Base-by-base conservation (phyloP, 345 rosid genomes). In the Syzygium aromaticum region DNA sequence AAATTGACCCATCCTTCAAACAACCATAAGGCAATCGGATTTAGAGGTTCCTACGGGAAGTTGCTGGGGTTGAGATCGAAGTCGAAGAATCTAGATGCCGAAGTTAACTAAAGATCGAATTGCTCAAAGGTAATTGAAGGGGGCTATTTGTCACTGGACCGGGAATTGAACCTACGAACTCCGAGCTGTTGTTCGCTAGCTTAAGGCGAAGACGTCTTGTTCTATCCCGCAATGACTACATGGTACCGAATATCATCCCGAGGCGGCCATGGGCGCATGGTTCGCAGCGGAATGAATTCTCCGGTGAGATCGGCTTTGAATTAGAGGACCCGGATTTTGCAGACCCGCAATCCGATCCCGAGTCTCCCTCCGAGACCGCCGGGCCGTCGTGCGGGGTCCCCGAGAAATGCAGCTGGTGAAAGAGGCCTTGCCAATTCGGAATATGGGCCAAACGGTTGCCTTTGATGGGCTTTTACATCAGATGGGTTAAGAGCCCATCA, bases 1-100 rank as follows among this genome's bases (percentile, higher is more conserved):
- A 7, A 64, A 63, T 16, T 28, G 73, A 13, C 73, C 73, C 38
- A 16, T 64, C 22, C 5, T 16, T 64, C 38, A 28, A 28, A 16
- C 73, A n/a, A 7, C 21, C 40, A 1, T 6, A 0, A 2, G 1
- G 21, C 6, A 0, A 2, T 67, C 6, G 43, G 78, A 30, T 15
- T 33, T 30, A 1, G 11, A 14, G 33, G 11, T 8, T 15, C 28
- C 13, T 15, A 1, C 17, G 11, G 8, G 38, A 15, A 7, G 78
- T 67, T 22, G 22, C 2, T 1, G 22, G 78, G 43, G 33, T 19
- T 30, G 43, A 67, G 40, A 38, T 4, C 0, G 11, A 30, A 8
- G 12, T 67, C 0, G 3, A 67, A 38, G 78, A 67, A 17, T 43
- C 13, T 67, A 67, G 78, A 30, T 3, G 2, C 12, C 3, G 6